Evolutionary conservation across 768 basidiomycete species (phyloP), one percentile per base, ranked within the genome.

Genomic region (Steccherinum ochraceum): DNA sequence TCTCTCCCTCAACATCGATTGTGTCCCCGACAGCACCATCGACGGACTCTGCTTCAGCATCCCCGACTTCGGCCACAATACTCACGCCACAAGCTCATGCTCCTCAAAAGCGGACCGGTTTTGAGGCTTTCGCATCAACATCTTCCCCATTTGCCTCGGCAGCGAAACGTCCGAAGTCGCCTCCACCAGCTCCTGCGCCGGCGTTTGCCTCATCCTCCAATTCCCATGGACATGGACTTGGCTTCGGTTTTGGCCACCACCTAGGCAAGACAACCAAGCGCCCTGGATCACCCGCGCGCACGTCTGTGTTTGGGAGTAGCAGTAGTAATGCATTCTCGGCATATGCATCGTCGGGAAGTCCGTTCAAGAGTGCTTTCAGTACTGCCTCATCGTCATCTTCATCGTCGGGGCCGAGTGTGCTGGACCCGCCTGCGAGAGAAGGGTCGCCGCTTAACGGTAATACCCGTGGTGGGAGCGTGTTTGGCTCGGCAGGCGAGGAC

Each of bases 71-170:
- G 7, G 30, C 16, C 30, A 16, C 16, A 35, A 12, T 49, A 16
- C 40, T 23, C 11, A 20, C 43, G 16, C 24, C 35, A 25, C 54
- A 24, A 44, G 41, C 45, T 48, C 51, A 12, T 42, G 42, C 11
- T 53, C 59, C 73, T 39, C 66, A 71, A 11, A 83, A 81, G 61
- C 72, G 76, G 43, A 68, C 72, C 12, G 80, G 79, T 18, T 82
- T 83, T 53, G 80, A 79, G 57, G 79, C 80, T 0, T 83, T 81
- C 55, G 72, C 76, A 0, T 70, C 73, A 1, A 60, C 75, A 1
- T 54, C 72, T 11, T 81, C 81, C 13, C 78, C 81, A 3, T 82
- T 81, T 57, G 67, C 69, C 7, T 53, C 60, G 18, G 59, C 71
- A 1, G 69, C 71, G 16, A 67, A 75, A 40, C 72, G 74, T 46